These are phyloP conservation scores for Fusarium hainanense DNA, from an alignment of 2,329 filamentous ascomycete species.

Conservation along the genomic window DNA sequence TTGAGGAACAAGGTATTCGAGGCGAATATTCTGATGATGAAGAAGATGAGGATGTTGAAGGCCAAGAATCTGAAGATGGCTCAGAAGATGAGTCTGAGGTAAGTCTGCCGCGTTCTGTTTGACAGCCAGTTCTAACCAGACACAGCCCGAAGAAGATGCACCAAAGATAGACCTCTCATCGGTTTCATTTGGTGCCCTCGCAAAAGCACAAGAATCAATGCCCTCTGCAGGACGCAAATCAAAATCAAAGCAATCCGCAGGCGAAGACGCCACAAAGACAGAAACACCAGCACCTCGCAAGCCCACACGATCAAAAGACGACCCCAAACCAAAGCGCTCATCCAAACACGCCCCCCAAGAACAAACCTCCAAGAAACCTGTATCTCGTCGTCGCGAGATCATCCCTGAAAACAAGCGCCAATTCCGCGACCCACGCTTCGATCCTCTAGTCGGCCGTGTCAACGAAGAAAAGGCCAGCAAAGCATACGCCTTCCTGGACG, in stretches of 20 bases:
- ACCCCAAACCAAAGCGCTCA: constrained; percentile 53
- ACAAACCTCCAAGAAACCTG: constrained; percentile 83
- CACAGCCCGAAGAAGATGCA: constrained; percentile 44
- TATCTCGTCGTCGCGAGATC: constrained; percentile 82
- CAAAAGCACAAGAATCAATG: constrained; percentile 82
- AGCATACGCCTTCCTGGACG: constrained; percentile 88
- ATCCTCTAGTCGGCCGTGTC: constrained; percentile 64
- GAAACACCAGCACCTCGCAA: constrained; percentile 44
- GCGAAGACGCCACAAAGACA: constrained; percentile 39
- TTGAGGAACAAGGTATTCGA: constrained; percentile 46
- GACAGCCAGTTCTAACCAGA: constrained; percentile 10
- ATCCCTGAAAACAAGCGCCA: constrained; percentile 68
- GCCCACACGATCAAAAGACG: constrained; percentile 52
- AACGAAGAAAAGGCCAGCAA: constrained; percentile 71
- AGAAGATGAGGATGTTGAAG: constrained; percentile 43
- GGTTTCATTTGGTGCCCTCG: constrained; percentile 90
- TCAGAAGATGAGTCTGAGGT: constrained; percentile 48
- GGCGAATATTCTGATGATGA: constrained; percentile 37
- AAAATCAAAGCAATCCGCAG: constrained; percentile 41
- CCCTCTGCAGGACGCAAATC: constrained; percentile 47
- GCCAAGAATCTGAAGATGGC: constrained; percentile 28
- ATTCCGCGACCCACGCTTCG: constrained; percentile 88
- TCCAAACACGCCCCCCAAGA: constrained; percentile 92
- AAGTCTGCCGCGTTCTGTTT: neutral
- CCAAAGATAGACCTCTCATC: constrained; percentile 61